Evolutionary conservation across 306 rosid species (phyloP).

Genomic region (Cicer cuneatum): DNA sequence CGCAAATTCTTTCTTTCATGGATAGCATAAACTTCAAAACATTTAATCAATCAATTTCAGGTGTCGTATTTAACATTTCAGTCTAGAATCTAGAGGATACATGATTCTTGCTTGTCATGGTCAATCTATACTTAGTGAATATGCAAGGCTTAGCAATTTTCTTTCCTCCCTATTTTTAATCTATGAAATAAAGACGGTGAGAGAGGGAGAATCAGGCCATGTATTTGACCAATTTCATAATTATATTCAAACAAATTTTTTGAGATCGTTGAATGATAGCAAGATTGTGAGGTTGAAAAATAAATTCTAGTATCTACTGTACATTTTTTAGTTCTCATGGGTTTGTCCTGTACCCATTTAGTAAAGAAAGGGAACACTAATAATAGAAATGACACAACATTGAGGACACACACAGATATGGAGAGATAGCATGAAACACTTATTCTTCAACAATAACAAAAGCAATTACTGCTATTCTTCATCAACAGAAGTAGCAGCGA

Average conservation of each 20-base stretch:
- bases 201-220: conserved; percentile 4
- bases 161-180: neutral
- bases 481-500: conserved; percentile 19
- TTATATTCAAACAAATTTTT: neutral
- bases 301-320: neutral
- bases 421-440: neutral
- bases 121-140: conserved; percentile 8
- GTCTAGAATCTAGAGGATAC: conserved; percentile 15
- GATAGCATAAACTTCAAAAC: conserved; percentile 22
- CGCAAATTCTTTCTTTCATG: conserved; percentile 21
- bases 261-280: neutral
- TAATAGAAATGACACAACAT: neutral
- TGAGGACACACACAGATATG: neutral
- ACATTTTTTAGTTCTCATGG: neutral
- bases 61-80: conserved; percentile 8
- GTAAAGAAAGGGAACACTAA: neutral
- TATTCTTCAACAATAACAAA: neutral
- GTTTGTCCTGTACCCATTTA: neutral
- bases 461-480: conserved; percentile 9
- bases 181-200: neutral
- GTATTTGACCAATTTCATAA: conserved; percentile 19
- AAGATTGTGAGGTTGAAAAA: conserved; percentile 19
- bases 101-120: conserved; percentile 14
- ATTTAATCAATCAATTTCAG: conserved; percentile 20
- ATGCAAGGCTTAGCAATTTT: conserved; percentile 18